Conservation (phyloP, 1,284 basidiomycete genomes). For the Ceratobasidium papillatum region DNA sequence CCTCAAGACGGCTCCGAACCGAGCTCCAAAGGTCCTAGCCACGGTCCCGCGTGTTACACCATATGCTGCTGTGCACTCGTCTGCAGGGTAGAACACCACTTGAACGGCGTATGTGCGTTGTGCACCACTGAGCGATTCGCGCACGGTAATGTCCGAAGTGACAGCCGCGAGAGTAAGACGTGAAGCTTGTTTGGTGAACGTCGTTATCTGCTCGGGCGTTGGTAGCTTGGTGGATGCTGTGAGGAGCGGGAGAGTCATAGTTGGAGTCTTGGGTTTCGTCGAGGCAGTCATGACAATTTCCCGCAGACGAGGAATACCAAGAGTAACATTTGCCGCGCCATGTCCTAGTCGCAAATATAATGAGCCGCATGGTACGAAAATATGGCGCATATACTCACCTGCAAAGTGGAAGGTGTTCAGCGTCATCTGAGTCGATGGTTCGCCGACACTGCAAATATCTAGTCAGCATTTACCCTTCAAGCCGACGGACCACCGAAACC, state of each 20-base stretch:
- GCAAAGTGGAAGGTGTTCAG: constrained; percentile 99
- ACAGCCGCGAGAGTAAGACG: constrained; percentile 90
- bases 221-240: constrained; percentile 35
- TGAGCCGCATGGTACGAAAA: constrained; percentile 39
- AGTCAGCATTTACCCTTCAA: constrained; percentile 17
- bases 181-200: constrained; percentile 92
- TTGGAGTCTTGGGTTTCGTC: constrained; percentile 95
- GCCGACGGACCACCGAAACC: not conserved
- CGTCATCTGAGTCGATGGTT: constrained; percentile 99
- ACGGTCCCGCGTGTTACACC: constrained; percentile 80
- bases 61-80: constrained; percentile 89
- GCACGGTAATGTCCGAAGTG: constrained; percentile 83
- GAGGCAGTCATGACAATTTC: constrained; percentile 99
- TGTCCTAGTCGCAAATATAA: constrained; percentile 67
- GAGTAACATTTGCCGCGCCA: constrained; percentile 98
- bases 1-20: constrained; percentile 85
- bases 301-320: constrained; percentile 97
- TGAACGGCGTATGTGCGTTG: constrained; percentile 80
- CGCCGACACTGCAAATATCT: constrained; percentile 76
- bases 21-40: constrained; percentile 74
- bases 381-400: constrained; percentile 59
- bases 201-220: constrained; percentile 63
- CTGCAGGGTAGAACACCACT: constrained; percentile 86
- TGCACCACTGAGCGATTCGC: constrained; percentile 77
- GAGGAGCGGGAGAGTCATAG: constrained; percentile 90